A percentile compares a stretch with the other conserved stretches of the same genome.
These are phyloP conservation scores for Hygrophorus russula DNA, from an alignment of 768 basidiomycete genomes.

Conservation along the genomic window DNA sequence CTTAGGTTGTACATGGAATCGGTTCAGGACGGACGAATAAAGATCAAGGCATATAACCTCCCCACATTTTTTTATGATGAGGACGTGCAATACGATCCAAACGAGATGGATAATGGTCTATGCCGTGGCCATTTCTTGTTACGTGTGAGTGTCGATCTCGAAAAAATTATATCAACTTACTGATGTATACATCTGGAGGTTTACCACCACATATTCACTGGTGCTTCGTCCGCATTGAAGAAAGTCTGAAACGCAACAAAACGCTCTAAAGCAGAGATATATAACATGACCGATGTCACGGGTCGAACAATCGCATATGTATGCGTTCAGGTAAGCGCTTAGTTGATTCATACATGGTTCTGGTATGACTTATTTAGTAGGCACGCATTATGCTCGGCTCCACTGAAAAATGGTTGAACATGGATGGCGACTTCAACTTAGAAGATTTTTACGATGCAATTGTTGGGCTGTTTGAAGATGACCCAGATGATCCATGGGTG, in stretches of 20 bases:
- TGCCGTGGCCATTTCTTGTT: too few relatives aligned
- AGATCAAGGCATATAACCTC: not conserved
- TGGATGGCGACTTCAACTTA: too few relatives aligned
- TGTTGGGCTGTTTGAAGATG: too few relatives aligned
- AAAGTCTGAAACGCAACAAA: not conserved
- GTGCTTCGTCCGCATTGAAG: too few relatives aligned
- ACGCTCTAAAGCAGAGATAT: not conserved
- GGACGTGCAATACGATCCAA: constrained; percentile 2
- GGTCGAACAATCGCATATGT: not conserved
- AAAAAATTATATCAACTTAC: not conserved
- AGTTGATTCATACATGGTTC: not conserved
- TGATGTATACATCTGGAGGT: not conserved
- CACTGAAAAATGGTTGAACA: too few relatives aligned
- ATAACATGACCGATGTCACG: not conserved
- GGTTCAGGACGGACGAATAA: constrained; percentile 1
- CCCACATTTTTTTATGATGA: constrained; percentile 7
- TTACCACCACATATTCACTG: constrained; percentile 5
- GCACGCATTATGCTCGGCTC: too few relatives aligned
- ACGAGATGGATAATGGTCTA: too few relatives aligned
- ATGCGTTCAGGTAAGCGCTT: not conserved
- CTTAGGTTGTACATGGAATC: constrained; percentile 3
- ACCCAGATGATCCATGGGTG: too few relatives aligned
- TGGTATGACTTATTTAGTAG: not conserved
- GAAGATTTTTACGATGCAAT: too few relatives aligned
- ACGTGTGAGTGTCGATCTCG: not conserved